Base-by-base conservation (phyloP, 2,329 filamentous ascomycete species). In the Cladosporium cucumerinum region DNA sequence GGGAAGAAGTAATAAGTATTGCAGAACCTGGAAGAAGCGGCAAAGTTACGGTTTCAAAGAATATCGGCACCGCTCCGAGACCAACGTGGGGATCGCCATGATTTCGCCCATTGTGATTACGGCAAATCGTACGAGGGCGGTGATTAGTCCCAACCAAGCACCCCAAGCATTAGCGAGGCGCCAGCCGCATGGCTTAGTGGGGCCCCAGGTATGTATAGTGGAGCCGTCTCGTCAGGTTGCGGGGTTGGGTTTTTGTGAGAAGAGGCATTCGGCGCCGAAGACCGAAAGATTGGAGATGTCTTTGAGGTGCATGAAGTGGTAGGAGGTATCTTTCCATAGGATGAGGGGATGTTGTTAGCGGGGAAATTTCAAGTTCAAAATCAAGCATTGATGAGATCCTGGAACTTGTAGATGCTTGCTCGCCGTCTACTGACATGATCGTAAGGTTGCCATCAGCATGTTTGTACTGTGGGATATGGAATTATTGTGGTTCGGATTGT, bases 111-210 rank as follows among this genome's bases (percentile, higher is more conserved):
- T n/a, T 58, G 11, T 23, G 55, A 18, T 39, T 28, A 46, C 55
- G 55, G 55, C 54, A 58, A 14, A 58, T 58, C 55, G 55, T 58
- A 58, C 34, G 55, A 58, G 36, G 23, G 36, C 55, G 55, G 55
- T 58, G 55, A 58, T 58, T 46, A 57, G 55, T 30, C 55, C 55
- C 55, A 58, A 58, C 39, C 55, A 58, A 58, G 55, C 55, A 58
- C 55, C 18, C 21, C 32, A 58, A 58, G 55, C 55, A 58, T 58
- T 58, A n/a, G 25, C 34, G 32, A 58, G 55, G 55, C 55, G 55
- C 36, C 54, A 23, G n/a, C n/a, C 21, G n/a, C 28, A 39, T 23
- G n/a, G 54, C 36, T 36, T 58, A n/a, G 55, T 58, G 55, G 55
- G 55, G 55, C 55, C 55, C 55, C 55, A 58, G 55, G 23, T 46